A percentile compares a stretch with the other conserved stretches of the same genome.
Evolutionary conservation across 768 basidiomycete genomes (phyloP).

Genomic region (Trametes cinnabarina): DNA sequence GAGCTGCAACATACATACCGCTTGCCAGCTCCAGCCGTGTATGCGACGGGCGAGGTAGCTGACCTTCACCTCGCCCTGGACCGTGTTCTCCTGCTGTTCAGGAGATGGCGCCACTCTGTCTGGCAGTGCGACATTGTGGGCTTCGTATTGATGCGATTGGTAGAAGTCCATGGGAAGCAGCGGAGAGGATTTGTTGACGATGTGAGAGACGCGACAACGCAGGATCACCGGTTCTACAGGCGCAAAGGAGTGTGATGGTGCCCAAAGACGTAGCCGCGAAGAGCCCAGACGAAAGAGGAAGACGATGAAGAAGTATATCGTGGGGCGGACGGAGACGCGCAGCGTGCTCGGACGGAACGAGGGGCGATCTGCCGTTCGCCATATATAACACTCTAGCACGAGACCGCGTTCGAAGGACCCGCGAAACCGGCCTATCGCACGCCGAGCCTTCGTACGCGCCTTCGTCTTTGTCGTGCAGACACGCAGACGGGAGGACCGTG

Average conservation of each 20-base stretch:
- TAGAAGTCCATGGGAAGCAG: slow-evolving; percentile 7
- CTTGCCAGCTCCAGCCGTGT: slow-evolving; percentile 52
- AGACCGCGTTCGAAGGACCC: neutral
- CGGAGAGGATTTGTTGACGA: neutral
- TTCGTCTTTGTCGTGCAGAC: neutral
- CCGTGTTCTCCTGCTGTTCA: neutral
- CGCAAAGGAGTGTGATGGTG: slow-evolving; percentile 7
- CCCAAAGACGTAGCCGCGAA: slow-evolving; percentile 3
- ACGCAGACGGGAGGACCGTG: neutral
- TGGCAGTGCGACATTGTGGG: slow-evolving; percentile 12
- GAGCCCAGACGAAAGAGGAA: slow-evolving; percentile 7
- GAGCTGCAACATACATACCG: slow-evolving; percentile 34
- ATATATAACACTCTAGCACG: slow-evolving; percentile 1
- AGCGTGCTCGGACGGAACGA: slow-evolving; percentile 16
- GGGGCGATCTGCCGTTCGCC: neutral
- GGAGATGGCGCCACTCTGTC: neutral
- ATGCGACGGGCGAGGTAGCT: slow-evolving; percentile 41
- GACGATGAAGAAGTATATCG: neutral
- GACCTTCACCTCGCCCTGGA: slow-evolving; percentile 20
- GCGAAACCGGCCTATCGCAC: neutral
- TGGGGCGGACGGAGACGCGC: slow-evolving; percentile 14
- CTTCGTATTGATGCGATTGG: slow-evolving; percentile 1
- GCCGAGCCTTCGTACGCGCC: slow-evolving; percentile 2
- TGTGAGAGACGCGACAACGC: neutral
- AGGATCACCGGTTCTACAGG: neutral